These are phyloP conservation scores for Apiotrichum gamsii DNA, from an alignment of 1,284 basidiomycete genomes.

Conservation along the genomic window DNA sequence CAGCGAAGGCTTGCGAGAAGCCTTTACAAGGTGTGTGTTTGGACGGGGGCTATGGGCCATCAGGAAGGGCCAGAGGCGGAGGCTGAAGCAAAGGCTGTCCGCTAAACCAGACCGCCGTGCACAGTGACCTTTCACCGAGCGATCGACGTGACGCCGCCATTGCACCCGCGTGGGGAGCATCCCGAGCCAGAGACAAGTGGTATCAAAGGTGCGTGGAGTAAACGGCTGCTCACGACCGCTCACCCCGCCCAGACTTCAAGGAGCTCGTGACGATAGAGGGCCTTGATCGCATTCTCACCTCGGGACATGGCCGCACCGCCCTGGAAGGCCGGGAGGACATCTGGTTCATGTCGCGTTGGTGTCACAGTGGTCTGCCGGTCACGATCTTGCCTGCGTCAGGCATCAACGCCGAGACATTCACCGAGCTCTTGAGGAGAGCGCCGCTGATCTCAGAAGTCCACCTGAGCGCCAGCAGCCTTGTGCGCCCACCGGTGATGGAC, in stretches of 20 bases:
- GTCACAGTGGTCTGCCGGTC: too few relatives aligned
- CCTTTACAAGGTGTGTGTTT: too few relatives aligned
- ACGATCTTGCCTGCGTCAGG: conserved; percentile 47
- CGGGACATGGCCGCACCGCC: conserved; percentile 47
- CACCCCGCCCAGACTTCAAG: too few relatives aligned
- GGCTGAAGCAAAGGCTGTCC: too few relatives aligned
- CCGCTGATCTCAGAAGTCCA: conserved; percentile 46
- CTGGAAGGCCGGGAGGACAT: conserved; percentile 15
- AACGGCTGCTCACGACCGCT: too few relatives aligned
- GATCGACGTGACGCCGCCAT: conserved; percentile 64
- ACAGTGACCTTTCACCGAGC: conserved; percentile 76
- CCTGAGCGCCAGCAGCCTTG: conserved; percentile 15
- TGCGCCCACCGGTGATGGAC: not conserved
- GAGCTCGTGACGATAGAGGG: too few relatives aligned
- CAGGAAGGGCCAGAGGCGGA: too few relatives aligned
- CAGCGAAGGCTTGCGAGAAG: too few relatives aligned
- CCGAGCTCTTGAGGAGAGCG: conserved; percentile 51
- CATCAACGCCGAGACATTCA: conserved; percentile 15
- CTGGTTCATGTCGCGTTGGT: too few relatives aligned
- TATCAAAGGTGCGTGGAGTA: too few relatives aligned
- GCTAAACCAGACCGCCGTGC: too few relatives aligned
- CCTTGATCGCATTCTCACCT: conserved; percentile 64
- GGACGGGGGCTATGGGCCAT: too few relatives aligned
- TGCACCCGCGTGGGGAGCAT: conserved; percentile 20
- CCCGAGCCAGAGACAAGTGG: not conserved